These are phyloP conservation scores for Brassica nigra DNA, from an alignment of 345 rosid genomes.

Conservation along the genomic window DNA sequence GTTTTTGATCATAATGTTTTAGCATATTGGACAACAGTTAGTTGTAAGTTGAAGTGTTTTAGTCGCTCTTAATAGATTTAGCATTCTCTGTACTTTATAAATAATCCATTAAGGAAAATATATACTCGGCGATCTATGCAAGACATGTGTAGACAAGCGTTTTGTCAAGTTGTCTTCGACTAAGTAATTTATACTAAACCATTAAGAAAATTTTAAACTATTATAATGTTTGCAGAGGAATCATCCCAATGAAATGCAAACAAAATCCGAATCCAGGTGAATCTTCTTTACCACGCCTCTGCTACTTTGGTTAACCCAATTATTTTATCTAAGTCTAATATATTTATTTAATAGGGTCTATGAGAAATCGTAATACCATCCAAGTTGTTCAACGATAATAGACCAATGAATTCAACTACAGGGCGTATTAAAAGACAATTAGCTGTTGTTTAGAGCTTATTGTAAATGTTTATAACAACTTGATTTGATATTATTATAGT, in stretches of 20 bases:
- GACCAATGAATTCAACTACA: constrained; percentile 14
- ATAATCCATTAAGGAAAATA: background rate
- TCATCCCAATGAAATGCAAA: constrained; percentile 4
- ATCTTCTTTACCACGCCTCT: constrained; percentile 41
- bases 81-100: background rate
- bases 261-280: constrained; percentile 34
- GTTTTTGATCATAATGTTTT: background rate
- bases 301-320: constrained; percentile 20
- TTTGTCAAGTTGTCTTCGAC: constrained; percentile 19
- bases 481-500: background rate
- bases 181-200: background rate
- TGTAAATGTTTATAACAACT: constrained; percentile 9
- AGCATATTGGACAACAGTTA: background rate
- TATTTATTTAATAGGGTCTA: background rate
- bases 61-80: background rate
- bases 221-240: background rate
- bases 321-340: background rate
- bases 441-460: background rate
- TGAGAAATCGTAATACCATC: background rate
- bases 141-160: constrained; percentile 24
- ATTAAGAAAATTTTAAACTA: background rate
- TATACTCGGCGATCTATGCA: background rate
- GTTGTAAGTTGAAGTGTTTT: background rate
- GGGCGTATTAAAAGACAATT: background rate
- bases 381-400: constrained; percentile 1